Conservation (phyloP, 2,329 filamentous ascomycete genomes). For the Trichoderma simmonsii region DNA sequence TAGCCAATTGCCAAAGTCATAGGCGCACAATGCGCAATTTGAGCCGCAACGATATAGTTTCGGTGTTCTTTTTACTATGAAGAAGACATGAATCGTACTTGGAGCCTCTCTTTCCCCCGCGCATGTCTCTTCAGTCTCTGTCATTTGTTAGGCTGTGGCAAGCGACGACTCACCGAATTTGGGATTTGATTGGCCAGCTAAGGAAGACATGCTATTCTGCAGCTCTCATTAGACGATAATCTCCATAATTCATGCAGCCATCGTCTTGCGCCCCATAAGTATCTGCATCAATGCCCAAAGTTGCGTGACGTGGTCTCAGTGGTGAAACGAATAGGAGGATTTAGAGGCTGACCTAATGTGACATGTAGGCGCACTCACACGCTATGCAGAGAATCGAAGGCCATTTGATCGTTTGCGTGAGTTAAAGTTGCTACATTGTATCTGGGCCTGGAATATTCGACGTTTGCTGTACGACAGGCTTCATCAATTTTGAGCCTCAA, state of each 20-base stretch:
- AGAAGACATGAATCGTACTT: not conserved
- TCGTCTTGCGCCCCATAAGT: not conserved
- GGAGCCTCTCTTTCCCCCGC: not conserved
- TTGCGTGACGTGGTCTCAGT: constrained; percentile 8
- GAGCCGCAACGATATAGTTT: not conserved
- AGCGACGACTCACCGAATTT: not conserved
- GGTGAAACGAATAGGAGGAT: not conserved
- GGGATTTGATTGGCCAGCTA: not conserved
- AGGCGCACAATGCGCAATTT: not conserved
- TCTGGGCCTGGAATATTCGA: not conserved
- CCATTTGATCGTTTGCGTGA: not conserved
- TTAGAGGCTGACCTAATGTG: not conserved
- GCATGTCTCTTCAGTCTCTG: not conserved
- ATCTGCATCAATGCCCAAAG: constrained; percentile 10
- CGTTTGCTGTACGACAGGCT: not conserved
- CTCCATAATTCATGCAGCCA: constrained; percentile 3
- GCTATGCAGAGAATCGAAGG: not conserved
- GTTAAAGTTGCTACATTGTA: not conserved
- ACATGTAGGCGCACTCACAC: not conserved
- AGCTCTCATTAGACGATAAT: not conserved
- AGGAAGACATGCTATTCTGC: not conserved
- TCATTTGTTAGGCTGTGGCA: not conserved
- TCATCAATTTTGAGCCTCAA: not conserved
- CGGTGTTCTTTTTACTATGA: not conserved
- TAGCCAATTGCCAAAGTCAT: not conserved